A percentile compares a stretch with the other conserved stretches of the same genome.
phyloP scores from a whole-genome alignment of 2,329 filamentous ascomycete genomes.

The Apiospora phragmitis region DNA sequence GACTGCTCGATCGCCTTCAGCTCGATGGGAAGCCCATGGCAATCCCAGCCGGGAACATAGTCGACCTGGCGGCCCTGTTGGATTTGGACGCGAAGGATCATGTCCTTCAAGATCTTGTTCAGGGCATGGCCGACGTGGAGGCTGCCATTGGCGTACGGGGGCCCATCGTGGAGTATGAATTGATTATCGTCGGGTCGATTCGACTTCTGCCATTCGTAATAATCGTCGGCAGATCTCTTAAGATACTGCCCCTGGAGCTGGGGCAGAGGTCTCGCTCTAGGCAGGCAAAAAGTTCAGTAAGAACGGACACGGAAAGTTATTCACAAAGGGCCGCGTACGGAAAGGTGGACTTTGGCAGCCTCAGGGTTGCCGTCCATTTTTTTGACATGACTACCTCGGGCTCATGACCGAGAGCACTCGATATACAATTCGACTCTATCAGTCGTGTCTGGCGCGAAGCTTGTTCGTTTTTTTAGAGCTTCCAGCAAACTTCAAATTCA shows the following conservation, averaged over 20 bases:
- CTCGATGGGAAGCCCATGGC: constrained; percentile 95
- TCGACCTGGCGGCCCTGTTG: constrained; percentile 73
- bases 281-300: constrained; percentile 20
- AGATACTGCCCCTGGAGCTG: constrained; percentile 61
- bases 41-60: constrained; percentile 96
- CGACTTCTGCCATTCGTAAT: constrained; percentile 83
- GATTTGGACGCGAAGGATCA: constrained; percentile 80
- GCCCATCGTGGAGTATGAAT: constrained; percentile 91
- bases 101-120: constrained; percentile 97
- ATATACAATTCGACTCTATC: background rate
- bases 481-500: background rate
- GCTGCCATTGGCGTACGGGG: constrained; percentile 91
- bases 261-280: constrained; percentile 53
- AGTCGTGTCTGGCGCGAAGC: background rate
- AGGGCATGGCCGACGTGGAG: constrained; percentile 92
- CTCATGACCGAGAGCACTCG: constrained; percentile 12
- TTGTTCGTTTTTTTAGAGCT: background rate
- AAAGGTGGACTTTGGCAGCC: constrained; percentile 73
- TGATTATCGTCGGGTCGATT: constrained; percentile 53
- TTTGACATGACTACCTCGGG: constrained; percentile 16
- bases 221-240: constrained; percentile 76
- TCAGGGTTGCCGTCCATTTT: constrained; percentile 72
- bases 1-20: constrained; percentile 77
- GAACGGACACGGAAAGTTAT: constrained; percentile 3
- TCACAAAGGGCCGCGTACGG: constrained; percentile 49